Evolutionary conservation across 75 land plant species (phyloP), one percentile per base, ranked within the genome.

Genomic region (Picea sitchensis): DNA sequence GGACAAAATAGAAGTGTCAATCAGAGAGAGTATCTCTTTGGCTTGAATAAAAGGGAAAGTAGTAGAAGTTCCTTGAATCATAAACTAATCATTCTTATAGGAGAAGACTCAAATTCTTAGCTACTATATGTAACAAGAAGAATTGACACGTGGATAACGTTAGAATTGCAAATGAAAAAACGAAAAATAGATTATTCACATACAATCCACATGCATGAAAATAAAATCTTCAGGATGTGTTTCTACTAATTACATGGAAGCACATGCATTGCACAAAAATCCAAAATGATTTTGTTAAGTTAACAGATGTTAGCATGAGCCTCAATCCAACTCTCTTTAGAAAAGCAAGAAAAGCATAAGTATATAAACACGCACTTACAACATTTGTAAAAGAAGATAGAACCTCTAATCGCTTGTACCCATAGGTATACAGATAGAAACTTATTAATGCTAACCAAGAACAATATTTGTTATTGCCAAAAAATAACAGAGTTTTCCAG

Each of bases 301-400:
- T 26, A 26, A 26, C 65, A 9, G 26, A 9, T 63, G 31, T 26
- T 65, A 68, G 20, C 72, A 68, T 68, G 1, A 5, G 14, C 44
- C 44, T 68, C 31, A 3, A 7, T 17, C 32, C 69, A 65, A 11
- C 32, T 34, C 69, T 32, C 34, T 65, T 34, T 5, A 65, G 30
- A 14, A 65, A 65, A 12, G 17, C 17, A 65, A 1, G 13, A 36
- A 36, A 36, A 38, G 38, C 15, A 76, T 14, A 59, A 38, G 59
- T 15, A n/a, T 11, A 32, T 54, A 44, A 36, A 36, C 38, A 31
- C 58, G 54, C 32, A 88, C 97, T 92, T 92, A 96, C 99, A 87
- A 97, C 88, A 90, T 96, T 96, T 65, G 99, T 96, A 56, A 96
- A 94, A 65, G 99, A 96, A 74, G 99, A 82, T 79, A 96, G 79